Conservation (phyloP, 2,329 filamentous ascomycete species). For the Colletotrichum destructivum region DNA sequence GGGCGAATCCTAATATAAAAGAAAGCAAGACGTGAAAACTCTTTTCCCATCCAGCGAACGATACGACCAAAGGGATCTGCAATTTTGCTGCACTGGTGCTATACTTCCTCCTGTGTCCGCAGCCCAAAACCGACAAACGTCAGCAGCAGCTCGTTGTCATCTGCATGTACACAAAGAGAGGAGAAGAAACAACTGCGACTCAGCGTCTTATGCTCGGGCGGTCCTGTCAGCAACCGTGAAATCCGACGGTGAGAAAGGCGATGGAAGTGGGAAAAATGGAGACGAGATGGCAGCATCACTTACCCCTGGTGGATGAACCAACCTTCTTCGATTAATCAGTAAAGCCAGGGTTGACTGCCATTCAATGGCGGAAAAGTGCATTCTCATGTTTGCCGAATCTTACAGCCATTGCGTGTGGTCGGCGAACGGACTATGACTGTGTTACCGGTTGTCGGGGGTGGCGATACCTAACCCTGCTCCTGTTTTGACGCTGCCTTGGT, state of each 20-base stretch:
- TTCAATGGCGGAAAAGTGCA: background rate
- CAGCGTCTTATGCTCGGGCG: too few species aligned
- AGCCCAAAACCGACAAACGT: background rate
- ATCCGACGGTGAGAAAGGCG: background rate
- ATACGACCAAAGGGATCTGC: constrained; percentile 7
- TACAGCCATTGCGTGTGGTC: background rate
- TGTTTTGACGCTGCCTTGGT: constrained; percentile 31
- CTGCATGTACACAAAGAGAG: background rate
- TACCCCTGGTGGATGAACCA: background rate
- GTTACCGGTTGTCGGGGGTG: constrained; percentile 17
- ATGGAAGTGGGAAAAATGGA: background rate
- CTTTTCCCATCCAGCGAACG: background rate
- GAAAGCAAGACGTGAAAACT: constrained; percentile 8
- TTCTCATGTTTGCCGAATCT: background rate
- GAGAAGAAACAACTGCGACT: background rate
- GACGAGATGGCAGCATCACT: background rate
- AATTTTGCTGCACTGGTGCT: constrained; percentile 1
- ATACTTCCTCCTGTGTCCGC: background rate
- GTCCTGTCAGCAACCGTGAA: background rate
- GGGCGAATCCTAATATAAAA: constrained; percentile 20
- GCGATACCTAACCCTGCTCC: constrained; percentile 29
- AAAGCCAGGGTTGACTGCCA: background rate
- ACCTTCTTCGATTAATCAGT: background rate
- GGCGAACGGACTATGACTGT: background rate
- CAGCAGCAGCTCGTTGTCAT: background rate